Evolutionary conservation across 306 rosid species (phyloP).

Genomic region (Malus sieversii): DNA sequence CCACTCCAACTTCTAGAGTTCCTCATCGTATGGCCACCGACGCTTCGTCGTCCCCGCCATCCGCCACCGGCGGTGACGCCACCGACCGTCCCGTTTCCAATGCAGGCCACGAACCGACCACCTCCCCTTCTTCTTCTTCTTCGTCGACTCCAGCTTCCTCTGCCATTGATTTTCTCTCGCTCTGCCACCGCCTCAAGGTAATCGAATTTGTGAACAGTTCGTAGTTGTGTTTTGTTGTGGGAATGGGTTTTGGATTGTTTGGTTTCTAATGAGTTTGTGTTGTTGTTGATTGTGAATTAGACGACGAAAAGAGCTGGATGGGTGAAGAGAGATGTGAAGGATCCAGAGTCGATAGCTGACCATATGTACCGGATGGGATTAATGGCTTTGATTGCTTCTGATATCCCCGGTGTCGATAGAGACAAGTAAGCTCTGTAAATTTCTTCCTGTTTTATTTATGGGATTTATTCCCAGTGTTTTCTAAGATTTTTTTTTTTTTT

Average conservation of each 20-base stretch:
- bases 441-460: background rate
- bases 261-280: background rate
- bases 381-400: conserved; percentile 81
- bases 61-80: conserved; percentile 22
- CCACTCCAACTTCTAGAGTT: conserved; percentile 6
- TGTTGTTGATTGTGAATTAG: conserved; percentile 24
- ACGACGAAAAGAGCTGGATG: conserved; percentile 84
- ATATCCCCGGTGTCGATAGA: conserved; percentile 67
- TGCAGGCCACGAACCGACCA: conserved; percentile 18
- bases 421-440: conserved; percentile 42
- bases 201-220: background rate
- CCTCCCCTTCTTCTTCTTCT: conserved; percentile 18
- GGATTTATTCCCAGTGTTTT: background rate
- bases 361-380: conserved; percentile 90
- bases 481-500: background rate
- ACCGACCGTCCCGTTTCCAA: conserved; percentile 21
- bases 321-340: conserved; percentile 46
- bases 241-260: background rate
- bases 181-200: conserved; percentile 84
- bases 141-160: conserved; percentile 37
- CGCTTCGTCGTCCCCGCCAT: conserved; percentile 26
- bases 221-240: background rate
- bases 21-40: conserved; percentile 34
- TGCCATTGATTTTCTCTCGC: conserved; percentile 70
- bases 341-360: conserved; percentile 84